Evolutionary conservation across 176 grass and related monocot genomes (phyloP).

Genomic region (Bothriochloa decipiens): DNA sequence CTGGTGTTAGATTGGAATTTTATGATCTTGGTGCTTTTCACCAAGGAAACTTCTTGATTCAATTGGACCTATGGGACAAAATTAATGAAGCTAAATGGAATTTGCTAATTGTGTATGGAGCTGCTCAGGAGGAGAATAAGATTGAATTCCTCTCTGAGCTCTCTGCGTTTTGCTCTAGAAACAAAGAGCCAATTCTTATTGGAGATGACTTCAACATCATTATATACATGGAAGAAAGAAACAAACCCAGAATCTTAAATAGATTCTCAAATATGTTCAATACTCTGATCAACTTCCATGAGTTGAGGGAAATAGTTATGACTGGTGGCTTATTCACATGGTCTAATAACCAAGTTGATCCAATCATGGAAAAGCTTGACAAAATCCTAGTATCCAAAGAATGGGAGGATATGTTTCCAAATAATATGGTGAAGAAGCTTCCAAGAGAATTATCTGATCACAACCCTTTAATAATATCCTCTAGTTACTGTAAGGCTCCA

Average conservation of each 20-base stretch:
- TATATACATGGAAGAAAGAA: too few relatives aligned
- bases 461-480: accelerated
- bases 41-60: not conserved
- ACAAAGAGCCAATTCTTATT: accelerated
- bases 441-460: not conserved
- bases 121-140: not conserved
- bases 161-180: accelerated
- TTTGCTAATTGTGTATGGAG: not conserved
- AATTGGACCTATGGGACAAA: not conserved
- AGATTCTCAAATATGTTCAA: too few relatives aligned
- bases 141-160: not conserved
- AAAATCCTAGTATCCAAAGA: not conserved
- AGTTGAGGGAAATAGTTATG: not conserved
- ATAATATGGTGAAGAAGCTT: accelerated
- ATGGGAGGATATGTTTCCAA: not conserved
- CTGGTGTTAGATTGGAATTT: accelerated
- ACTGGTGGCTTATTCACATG: not conserved
- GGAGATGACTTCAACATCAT: not conserved
- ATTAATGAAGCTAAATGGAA: not conserved
- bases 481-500: too few relatives aligned
- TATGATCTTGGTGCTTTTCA: not conserved
- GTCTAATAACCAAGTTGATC: not conserved
- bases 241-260: too few relatives aligned
- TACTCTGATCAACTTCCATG: not conserved
- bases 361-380: not conserved